phyloP scores from a whole-genome alignment of 495 filamentous ascomycete genomes.

The Bacidia rubella region DNA sequence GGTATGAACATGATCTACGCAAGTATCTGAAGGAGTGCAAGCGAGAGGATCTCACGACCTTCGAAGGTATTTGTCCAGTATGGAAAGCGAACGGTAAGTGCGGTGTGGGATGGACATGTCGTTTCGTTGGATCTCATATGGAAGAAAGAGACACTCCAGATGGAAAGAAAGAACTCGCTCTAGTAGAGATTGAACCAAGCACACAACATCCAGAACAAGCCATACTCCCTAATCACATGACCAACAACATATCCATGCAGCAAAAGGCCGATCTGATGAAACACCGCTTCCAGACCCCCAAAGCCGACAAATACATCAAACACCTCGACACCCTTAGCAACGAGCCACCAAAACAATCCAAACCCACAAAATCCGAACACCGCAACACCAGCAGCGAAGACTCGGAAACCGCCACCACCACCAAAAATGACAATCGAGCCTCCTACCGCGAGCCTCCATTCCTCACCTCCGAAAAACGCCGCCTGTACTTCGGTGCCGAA shows the following conservation, averaged over 20 bases:
- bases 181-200: slow-evolving; percentile 40
- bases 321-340: slow-evolving; percentile 63
- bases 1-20: slow-evolving; percentile 66
- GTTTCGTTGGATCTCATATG: slow-evolving; percentile 71
- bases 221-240: slow-evolving; percentile 30
- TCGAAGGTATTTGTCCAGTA: slow-evolving; percentile 64
- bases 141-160: slow-evolving; percentile 59
- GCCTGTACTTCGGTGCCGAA: slow-evolving; percentile 82
- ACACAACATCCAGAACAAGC: slow-evolving; percentile 22
- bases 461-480: slow-evolving; percentile 80
- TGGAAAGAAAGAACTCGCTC: slow-evolving; percentile 66
- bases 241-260: slow-evolving; percentile 55
- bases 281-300: slow-evolving; percentile 49
- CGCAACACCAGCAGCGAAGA: slow-evolving; percentile 21
- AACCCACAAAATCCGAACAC: neutral
- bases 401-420: too few relatives aligned
- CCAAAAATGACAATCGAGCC: slow-evolving; percentile 51
- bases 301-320: slow-evolving; percentile 58
- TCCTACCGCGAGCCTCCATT: slow-evolving; percentile 72
- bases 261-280: slow-evolving; percentile 57
- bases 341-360: neutral
- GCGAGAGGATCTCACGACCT: slow-evolving; percentile 59
- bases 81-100: slow-evolving; percentile 67
- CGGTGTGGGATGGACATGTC: slow-evolving; percentile 78
- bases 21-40: slow-evolving; percentile 75